Evolutionary conservation across 2,329 filamentous ascomycete species (phyloP), one percentile per base, ranked within the genome.

Genomic region (Sclerotinia borealis): DNA sequence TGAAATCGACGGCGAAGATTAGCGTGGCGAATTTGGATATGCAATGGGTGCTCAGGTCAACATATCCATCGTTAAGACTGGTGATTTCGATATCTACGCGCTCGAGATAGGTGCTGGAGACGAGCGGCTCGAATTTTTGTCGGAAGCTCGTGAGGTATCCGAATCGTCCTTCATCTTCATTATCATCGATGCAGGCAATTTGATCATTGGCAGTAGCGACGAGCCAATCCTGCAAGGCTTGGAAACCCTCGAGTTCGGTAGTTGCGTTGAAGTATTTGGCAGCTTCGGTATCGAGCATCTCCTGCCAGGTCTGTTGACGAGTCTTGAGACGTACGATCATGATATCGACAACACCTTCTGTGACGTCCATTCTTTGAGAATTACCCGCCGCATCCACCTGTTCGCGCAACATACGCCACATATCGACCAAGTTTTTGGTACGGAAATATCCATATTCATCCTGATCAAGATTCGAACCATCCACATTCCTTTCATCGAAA

Each of bases 181-280:
- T 89, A 73, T 98, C 96, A 75, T 98, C 95, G 72, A 99, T 96
- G 76, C 92, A 97, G 63, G 93, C 93, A 74, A 99, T 98, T 76
- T 99, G 95, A 77, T 99, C 95, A 78, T 99, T 99, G 70, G 96
- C 95, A 63, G 96, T 92, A 51, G 95, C 93, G 60, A 99, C 87
- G 63, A 99, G 88, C 92, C 93, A 99, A 78, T 99, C 95, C 75
- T 96, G 91, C 34, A 96, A 80, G 3, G 89, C 85, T 75, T 96
- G 92, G 72, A 90, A 87, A 19, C 86, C 83, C 60, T 89, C 85
- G 10, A 86, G 76, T 55, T 87, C 85, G n/a, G 70, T 67, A 66
- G 76, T 80, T 64, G 77, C 80, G 3, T 77, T 73, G 75, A 89
- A 88, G 76, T 92, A 96, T 71, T 87, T 89, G 56, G 80, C 79